phyloP scores from a whole-genome alignment of 192 early-diverging fungal genomes.

The Coemansia sp. region DNA sequence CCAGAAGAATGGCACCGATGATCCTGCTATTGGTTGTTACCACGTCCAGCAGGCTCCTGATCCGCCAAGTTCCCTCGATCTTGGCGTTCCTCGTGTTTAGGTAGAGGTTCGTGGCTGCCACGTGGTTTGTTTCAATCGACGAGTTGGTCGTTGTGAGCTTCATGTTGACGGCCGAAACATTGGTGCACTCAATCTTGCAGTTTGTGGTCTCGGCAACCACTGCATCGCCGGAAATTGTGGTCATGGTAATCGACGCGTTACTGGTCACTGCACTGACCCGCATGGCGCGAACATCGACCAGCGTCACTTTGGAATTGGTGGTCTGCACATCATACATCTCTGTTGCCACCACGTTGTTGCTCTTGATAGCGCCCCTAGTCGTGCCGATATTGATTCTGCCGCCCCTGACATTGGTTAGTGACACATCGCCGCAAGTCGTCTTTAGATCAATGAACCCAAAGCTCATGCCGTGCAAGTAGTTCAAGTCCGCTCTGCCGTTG shows the following conservation, averaged over 20 bases:
- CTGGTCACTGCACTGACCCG: conserved; percentile 1
- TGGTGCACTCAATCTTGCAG: conserved; percentile 5
- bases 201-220: conserved; percentile 8
- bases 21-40: conserved; percentile 20
- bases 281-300: neutral
- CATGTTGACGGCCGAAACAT: neutral
- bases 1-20: conserved; percentile 1
- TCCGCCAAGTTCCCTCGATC: conserved; percentile 18
- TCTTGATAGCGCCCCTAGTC: conserved; percentile 4
- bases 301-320: conserved; percentile 10
- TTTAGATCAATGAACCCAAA: conserved; percentile 12
- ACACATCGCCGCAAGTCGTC: conserved; percentile 5
- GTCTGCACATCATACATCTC: conserved; percentile 1
- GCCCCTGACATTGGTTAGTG: conserved; percentile 1
- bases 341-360: neutral
- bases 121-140: neutral
- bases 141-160: conserved; percentile 14
- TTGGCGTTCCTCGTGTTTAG: conserved; percentile 12
- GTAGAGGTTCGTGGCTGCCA: conserved; percentile 1
- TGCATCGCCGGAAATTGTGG: neutral
- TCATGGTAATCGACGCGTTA: conserved; percentile 7
- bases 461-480: conserved; percentile 10
- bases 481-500: conserved; percentile 15
- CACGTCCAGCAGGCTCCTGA: conserved; percentile 9
- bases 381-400: neutral